phyloP scores from a whole-genome alignment of 768 basidiomycete genomes.

The Termitomyces sp. region DNA sequence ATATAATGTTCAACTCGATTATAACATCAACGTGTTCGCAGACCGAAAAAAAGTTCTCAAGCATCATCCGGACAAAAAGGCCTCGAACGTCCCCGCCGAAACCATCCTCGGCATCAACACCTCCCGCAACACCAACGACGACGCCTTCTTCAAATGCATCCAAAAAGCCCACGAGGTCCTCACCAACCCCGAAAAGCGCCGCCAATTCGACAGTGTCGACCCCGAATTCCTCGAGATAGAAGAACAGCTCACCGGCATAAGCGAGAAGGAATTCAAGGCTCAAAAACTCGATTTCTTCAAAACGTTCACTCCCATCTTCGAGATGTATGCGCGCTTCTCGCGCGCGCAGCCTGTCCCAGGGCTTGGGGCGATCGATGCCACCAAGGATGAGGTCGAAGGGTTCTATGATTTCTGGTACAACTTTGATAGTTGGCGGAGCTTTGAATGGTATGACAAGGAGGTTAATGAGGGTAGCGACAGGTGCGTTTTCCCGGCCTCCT shows the following conservation, averaged over 20 bases:
- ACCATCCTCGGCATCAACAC: no score
- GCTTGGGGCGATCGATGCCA: slow-evolving; percentile 64
- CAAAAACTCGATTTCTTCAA: slow-evolving; percentile 68
- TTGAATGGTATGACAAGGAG: slow-evolving; percentile 97
- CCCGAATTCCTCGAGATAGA: slow-evolving; percentile 63
- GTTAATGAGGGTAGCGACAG: slow-evolving; percentile 96
- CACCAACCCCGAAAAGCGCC: slow-evolving; percentile 83
- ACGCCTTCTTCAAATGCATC: no score
- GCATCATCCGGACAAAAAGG: slow-evolving; percentile 98
- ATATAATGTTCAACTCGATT: not conserved
- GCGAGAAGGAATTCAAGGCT: slow-evolving; percentile 55
- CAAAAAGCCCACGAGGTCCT: no score
- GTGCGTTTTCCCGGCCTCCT: slow-evolving; percentile 35
- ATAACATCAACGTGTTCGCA: no score
- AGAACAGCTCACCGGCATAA: no score
- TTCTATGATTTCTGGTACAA: no score
- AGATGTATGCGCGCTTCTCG: no score
- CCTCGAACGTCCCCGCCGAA: slow-evolving; percentile 26
- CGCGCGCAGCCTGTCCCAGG: no score
- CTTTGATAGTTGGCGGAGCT: no score
- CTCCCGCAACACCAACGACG: no score
- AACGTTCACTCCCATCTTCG: no score
- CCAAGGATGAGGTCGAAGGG: slow-evolving; percentile 89
- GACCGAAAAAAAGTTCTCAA: slow-evolving; percentile 98
- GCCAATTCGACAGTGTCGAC: slow-evolving; percentile 97